Evolutionary conservation across 2,329 filamentous ascomycete species (phyloP).

Genomic region (Cladophialophora exuberans): DNA sequence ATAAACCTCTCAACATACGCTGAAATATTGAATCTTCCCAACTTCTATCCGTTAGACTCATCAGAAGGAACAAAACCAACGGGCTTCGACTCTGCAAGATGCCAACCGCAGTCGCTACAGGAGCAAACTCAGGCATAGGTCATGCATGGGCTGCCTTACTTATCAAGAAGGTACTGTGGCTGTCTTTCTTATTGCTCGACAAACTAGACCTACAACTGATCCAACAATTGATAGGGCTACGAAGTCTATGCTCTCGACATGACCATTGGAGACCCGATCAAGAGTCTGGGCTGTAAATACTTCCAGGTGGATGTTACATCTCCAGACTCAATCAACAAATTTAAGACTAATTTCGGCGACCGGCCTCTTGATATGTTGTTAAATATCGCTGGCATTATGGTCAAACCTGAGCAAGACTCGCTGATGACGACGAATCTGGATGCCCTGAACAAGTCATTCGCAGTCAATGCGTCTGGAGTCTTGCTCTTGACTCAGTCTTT

Average conservation of each 20-base stretch:
- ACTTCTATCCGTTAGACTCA: too few species aligned
- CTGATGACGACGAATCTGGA: slow-evolving; percentile 31
- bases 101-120: slow-evolving; percentile 39
- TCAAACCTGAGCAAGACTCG: slow-evolving; percentile 36
- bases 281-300: slow-evolving; percentile 10
- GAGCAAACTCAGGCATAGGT: slow-evolving; percentile 47
- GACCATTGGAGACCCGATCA: slow-evolving; percentile 17
- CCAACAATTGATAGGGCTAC: slow-evolving; percentile 18
- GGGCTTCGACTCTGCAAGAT: neutral
- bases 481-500: slow-evolving; percentile 49
- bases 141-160: slow-evolving; percentile 37
- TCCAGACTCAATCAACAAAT: slow-evolving; percentile 24
- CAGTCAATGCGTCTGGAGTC: slow-evolving; percentile 49
- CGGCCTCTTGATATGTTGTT: slow-evolving; percentile 25
- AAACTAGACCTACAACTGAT: neutral
- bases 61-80: too few species aligned
- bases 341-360: slow-evolving; percentile 23
- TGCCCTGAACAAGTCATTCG: slow-evolving; percentile 39
- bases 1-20: too few species aligned
- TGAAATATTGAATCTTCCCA: too few species aligned
- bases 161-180: slow-evolving; percentile 17
- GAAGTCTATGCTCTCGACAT: slow-evolving; percentile 26
- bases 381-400: slow-evolving; percentile 28
- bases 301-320: slow-evolving; percentile 23
- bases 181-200: too few species aligned